Conservation (phyloP, 2,329 filamentous ascomycete genomes). For the Mycosphaerella sp. region DNA sequence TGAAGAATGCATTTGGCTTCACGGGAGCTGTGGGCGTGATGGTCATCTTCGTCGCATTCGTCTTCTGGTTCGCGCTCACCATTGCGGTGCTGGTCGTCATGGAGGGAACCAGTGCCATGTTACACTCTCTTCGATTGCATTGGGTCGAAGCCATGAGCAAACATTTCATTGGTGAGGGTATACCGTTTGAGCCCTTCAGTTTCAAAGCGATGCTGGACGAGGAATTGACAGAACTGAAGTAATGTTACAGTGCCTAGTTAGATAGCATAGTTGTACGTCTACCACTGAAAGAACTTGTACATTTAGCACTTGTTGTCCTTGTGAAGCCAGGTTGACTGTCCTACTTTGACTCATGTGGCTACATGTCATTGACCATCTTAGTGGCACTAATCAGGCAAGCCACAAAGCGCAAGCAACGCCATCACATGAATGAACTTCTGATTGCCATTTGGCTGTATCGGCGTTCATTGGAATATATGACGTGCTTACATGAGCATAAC, state of each 20-base stretch:
- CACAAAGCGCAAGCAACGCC: too few relatives aligned
- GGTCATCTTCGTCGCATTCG: slow-evolving; percentile 76
- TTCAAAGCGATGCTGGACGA: slow-evolving; percentile 82
- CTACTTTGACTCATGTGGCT: too few relatives aligned
- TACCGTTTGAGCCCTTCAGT: slow-evolving; percentile 79
- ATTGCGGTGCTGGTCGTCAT: slow-evolving; percentile 80
- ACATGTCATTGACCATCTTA: too few relatives aligned
- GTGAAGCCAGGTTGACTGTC: not conserved
- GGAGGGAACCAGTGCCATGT: slow-evolving; percentile 94
- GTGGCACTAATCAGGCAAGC: too few relatives aligned
- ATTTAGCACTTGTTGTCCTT: not conserved
- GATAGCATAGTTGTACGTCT: slow-evolving; percentile 1
- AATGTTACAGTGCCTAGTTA: not conserved
- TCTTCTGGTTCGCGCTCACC: slow-evolving; percentile 82
- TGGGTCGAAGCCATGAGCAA: slow-evolving; percentile 99
- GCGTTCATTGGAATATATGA: too few relatives aligned
- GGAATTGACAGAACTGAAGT: slow-evolving; percentile 46
- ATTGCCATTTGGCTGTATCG: too few relatives aligned
- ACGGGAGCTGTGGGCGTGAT: slow-evolving; percentile 61
- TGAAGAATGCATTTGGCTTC: slow-evolving; percentile 66
- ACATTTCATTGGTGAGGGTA: slow-evolving; percentile 84
- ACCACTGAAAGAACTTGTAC: slow-evolving; percentile 2
- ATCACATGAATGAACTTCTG: too few relatives aligned
- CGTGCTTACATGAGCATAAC: too few relatives aligned
- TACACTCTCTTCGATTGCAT: slow-evolving; percentile 83